Percentiles rank a stretch among this genome's conserved stretches.
Evolutionary conservation across 2,329 filamentous ascomycete species (phyloP).

Genomic region (Trichoderma harzianum): DNA sequence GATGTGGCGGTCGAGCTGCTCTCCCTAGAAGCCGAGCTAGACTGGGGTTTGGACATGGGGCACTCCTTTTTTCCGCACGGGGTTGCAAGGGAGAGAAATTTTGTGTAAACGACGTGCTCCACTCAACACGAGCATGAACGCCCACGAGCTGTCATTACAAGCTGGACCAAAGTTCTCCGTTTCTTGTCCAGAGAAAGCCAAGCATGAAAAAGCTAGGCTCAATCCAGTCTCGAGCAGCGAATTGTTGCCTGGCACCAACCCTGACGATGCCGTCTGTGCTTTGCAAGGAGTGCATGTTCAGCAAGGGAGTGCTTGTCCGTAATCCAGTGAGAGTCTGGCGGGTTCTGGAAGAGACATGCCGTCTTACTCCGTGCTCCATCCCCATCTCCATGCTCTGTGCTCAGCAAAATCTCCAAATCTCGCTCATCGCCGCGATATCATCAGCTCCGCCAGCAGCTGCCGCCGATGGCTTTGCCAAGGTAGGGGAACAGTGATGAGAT

Average conservation of each 20-base stretch:
- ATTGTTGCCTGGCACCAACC: background rate
- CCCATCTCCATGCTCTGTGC: background rate
- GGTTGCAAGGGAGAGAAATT: slow-evolving; percentile 16
- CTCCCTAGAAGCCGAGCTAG: slow-evolving; percentile 3
- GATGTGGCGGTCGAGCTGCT: background rate
- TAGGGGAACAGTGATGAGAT: background rate
- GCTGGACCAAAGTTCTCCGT: background rate
- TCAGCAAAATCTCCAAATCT: slow-evolving; percentile 9
- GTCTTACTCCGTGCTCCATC: background rate
- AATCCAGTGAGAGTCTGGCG: background rate
- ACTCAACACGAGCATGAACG: slow-evolving; percentile 16
- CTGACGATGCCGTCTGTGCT: background rate
- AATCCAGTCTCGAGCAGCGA: background rate
- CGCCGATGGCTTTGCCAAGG: background rate
- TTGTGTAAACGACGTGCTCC: slow-evolving; percentile 4
- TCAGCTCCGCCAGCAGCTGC: background rate
- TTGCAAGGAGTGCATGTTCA: background rate
- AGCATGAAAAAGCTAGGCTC: background rate
- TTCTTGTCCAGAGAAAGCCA: background rate
- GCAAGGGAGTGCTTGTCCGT: background rate
- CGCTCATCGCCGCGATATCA: slow-evolving; percentile 2
- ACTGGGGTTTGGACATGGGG: background rate
- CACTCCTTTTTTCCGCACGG: slow-evolving; percentile 12
- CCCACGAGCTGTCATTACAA: background rate
- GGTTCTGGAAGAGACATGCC: background rate